Percentiles rank a stretch among this genome's conserved stretches.
These are phyloP conservation scores for Trypanosoma avium DNA, from an alignment of 208 protist genomes.

Conservation along the genomic window DNA sequence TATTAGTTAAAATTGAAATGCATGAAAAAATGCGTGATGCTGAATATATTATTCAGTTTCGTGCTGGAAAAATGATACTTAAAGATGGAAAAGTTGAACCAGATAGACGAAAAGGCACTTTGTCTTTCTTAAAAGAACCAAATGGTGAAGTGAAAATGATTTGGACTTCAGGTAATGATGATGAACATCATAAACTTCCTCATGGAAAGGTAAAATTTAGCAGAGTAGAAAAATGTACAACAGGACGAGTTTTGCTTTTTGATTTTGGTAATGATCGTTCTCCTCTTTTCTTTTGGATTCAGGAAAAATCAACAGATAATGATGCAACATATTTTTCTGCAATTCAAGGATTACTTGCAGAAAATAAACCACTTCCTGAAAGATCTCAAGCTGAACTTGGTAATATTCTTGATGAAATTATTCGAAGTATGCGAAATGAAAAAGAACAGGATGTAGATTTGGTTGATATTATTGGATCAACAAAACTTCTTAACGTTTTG, in stretches of 20 bases:
- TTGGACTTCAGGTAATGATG: constrained; percentile 33
- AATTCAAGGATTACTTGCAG: constrained; percentile 45
- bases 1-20: neutral
- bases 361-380: constrained; percentile 2
- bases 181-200: constrained; percentile 27
- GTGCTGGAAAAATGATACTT: constrained; percentile 70
- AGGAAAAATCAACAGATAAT: constrained; percentile 77
- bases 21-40: neutral
- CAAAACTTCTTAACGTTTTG: constrained; percentile 49
- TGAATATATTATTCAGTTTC: constrained; percentile 55
- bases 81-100: constrained; percentile 59
- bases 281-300: constrained; percentile 80
- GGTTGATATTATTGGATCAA: constrained; percentile 46
- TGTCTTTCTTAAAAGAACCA: constrained; percentile 49
- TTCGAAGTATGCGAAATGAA: constrained; percentile 23
- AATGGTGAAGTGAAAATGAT: constrained; percentile 41
- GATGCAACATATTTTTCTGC: constrained; percentile 47
- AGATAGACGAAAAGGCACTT: constrained; percentile 42
- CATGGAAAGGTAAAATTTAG: constrained; percentile 33
- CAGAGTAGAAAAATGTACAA: constrained; percentile 65
- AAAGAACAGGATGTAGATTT: constrained; percentile 27
- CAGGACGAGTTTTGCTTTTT: constrained; percentile 73
- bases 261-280: constrained; percentile 32
- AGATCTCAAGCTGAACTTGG: constrained; percentile 25
- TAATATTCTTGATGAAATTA: constrained; percentile 54